Base-by-base conservation (phyloP, 805 yeast species). In the Teunomyces tritomae region DNA sequence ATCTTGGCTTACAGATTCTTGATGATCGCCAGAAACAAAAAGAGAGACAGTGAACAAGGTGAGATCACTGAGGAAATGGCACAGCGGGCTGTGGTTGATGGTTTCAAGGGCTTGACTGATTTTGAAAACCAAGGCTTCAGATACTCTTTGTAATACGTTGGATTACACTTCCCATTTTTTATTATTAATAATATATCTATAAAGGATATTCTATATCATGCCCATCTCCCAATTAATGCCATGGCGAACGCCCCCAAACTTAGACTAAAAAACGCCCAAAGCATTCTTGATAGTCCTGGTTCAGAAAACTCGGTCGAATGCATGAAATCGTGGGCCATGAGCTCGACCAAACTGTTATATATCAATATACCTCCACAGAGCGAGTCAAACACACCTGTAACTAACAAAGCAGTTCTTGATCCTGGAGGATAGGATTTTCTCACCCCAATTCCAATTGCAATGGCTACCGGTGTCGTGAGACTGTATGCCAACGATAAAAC, bases 361-460 rank as follows among this genome's bases (percentile, higher is more conserved):
- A 87, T 70, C 56, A 88, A 71, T 48, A 88, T 83, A 42, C 96
- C 96, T 0, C 92, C 77, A 27, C 92, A 85, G 41, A 88, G 73
- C 1, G 92, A 73, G 60, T 88, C 94, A 55, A 86, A 83, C 3
- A 79, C 74, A 42, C 96, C 96, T 47, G 82, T 84, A 1, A 87
- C 75, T 48, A 85, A 79, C 46, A 84, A 70, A 2, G 87, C 80
- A 0, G 67, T 76, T 58, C 80, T 69, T 10, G 87, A 77, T 8
- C 76, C 79, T 37, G 87, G 82, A 37, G 78, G 74, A 59, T 82
- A 86, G 6, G 82, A 64, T 33, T 75, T 64, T 58, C 92, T 78
- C 3, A 85, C 87, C 39, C 90, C 90, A 30, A 89, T 66, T 35
- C 96, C 96, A 55, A 86, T 81, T 3, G 86, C 90, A 55, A 85